These are phyloP conservation scores for Forsythia viridissima DNA, from an alignment of 257 asterid genomes.

Conservation along the genomic window DNA sequence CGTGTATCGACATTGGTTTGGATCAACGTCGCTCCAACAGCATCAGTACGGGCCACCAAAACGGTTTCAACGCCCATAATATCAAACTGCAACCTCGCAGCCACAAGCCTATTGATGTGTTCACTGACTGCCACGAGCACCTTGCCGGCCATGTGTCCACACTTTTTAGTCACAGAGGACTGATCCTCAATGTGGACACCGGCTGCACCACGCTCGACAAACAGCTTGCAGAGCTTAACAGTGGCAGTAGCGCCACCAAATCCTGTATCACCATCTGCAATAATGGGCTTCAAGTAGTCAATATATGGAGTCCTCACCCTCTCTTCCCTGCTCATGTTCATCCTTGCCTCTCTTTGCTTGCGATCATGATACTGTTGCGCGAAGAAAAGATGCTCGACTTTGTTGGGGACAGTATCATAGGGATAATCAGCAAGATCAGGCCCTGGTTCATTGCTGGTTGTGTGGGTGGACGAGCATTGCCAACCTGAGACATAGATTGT, in stretches of 20 bases:
- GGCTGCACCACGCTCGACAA: slow-evolving; percentile 97
- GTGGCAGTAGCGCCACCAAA: slow-evolving; percentile 99
- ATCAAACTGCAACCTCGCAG: slow-evolving; percentile 92
- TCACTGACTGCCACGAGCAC: slow-evolving; percentile 88
- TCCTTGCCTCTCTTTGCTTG: slow-evolving; percentile 89
- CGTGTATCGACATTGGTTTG: slow-evolving; percentile 86
- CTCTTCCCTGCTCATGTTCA: slow-evolving; percentile 79
- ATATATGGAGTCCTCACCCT: slow-evolving; percentile 64
- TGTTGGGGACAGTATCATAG: slow-evolving; percentile 94
- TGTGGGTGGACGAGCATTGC: slow-evolving; percentile 99
- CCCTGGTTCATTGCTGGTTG: slow-evolving; percentile 92
- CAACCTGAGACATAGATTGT: slow-evolving; percentile 93
- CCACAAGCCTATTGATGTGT: slow-evolving; percentile 87
- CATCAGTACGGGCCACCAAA: slow-evolving; percentile 87
- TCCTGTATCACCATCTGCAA: slow-evolving; percentile 98
- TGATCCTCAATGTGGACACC: slow-evolving; percentile 99
- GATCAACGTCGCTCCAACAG: slow-evolving; percentile 82
- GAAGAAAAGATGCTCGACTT: slow-evolving; percentile 88
- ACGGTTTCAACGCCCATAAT: slow-evolving; percentile 94
- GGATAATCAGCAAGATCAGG: slow-evolving; percentile 99
- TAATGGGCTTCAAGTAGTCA: slow-evolving; percentile 90
- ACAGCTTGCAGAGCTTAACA: slow-evolving; percentile 86
- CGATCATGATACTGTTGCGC: slow-evolving; percentile 97
- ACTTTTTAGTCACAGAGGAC: slow-evolving; percentile 84
- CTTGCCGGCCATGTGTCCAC: slow-evolving; percentile 99